These are phyloP conservation scores for Strobilomyces dryophilus DNA, from an alignment of 768 basidiomycete species.

Conservation along the genomic window DNA sequence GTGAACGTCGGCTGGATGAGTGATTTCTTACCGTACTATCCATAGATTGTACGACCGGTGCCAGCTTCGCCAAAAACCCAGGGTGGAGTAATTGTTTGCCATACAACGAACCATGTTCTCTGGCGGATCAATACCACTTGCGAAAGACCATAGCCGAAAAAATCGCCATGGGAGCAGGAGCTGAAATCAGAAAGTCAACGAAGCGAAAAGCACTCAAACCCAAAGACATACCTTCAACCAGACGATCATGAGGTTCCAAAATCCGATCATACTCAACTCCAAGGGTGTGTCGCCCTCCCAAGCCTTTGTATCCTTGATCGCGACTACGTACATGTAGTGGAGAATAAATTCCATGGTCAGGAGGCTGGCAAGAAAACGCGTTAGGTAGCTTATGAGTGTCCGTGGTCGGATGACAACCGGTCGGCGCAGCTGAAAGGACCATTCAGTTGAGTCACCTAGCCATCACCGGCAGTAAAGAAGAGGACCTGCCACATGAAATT, in stretches of 20 bases:
- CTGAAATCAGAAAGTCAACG: slow-evolving; percentile 36
- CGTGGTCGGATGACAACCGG: slow-evolving; percentile 45
- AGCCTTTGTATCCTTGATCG: slow-evolving; percentile 85
- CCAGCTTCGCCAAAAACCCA: slow-evolving; percentile 97
- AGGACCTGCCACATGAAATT: slow-evolving; percentile 91
- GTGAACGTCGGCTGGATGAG: background rate
- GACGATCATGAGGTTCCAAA: slow-evolving; percentile 94
- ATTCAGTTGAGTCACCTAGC: background rate
- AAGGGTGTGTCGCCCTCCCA: slow-evolving; percentile 78
- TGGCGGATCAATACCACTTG: slow-evolving; percentile 86
- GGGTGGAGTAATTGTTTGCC: slow-evolving; percentile 91
- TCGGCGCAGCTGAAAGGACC: slow-evolving; percentile 48
- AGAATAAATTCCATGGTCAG: slow-evolving; percentile 88
- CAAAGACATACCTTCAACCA: slow-evolving; percentile 80
- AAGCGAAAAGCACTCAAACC: background rate
- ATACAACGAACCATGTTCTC: slow-evolving; percentile 99
- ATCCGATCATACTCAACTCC: slow-evolving; percentile 88
- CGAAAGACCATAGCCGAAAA: slow-evolving; percentile 90
- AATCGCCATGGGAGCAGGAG: slow-evolving; percentile 94
- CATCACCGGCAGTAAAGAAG: background rate
- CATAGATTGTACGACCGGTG: slow-evolving; percentile 96
- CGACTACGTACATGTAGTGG: slow-evolving; percentile 95
- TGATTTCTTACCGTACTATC: slow-evolving; percentile 66
- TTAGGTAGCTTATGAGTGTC: slow-evolving; percentile 49
- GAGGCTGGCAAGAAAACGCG: slow-evolving; percentile 68